phyloP scores from a whole-genome alignment of 1,284 basidiomycete genomes.

The Pterulicium gracile region DNA sequence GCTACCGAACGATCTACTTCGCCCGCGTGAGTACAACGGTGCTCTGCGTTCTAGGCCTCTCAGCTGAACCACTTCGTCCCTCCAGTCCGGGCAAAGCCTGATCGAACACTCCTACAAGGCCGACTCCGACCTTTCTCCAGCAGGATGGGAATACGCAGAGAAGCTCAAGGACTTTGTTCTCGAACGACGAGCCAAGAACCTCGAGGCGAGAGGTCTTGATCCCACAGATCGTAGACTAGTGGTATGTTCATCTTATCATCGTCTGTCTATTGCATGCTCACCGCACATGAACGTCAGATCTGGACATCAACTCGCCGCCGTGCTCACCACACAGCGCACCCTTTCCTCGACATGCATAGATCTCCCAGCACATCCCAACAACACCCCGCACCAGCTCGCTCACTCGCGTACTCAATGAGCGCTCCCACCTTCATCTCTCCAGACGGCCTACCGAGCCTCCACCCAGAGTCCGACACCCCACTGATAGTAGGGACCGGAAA shows the following conservation, averaged over 20 bases:
- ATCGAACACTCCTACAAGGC: slow-evolving; percentile 99
- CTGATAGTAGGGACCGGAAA: too few species aligned
- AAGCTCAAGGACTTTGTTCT: slow-evolving; percentile 78
- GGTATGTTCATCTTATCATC: slow-evolving; percentile 33
- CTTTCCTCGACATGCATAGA: slow-evolving; percentile 55
- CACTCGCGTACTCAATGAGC: too few species aligned
- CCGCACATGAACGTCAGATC: slow-evolving; percentile 41
- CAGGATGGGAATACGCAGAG: slow-evolving; percentile 93
- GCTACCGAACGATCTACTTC: slow-evolving; percentile 85
- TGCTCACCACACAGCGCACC: slow-evolving; percentile 93
- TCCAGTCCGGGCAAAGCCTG: slow-evolving; percentile 86
- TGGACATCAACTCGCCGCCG: slow-evolving; percentile 95
- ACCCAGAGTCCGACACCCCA: too few species aligned
- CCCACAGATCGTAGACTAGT: slow-evolving; percentile 62
- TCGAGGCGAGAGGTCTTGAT: slow-evolving; percentile 58
- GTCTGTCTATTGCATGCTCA: neutral
- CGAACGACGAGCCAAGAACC: slow-evolving; percentile 58
- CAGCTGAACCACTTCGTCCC: too few species aligned
- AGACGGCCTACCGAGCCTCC: too few species aligned
- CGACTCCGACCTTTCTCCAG: slow-evolving; percentile 91
- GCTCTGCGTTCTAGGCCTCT: slow-evolving; percentile 2
- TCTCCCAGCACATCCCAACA: slow-evolving; percentile 6
- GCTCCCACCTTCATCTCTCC: too few species aligned
- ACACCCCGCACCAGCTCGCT: slow-evolving; percentile 12
- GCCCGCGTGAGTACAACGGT: slow-evolving; percentile 54